Conservation (phyloP, 1,284 basidiomycete species). For the Cystobasidium slooffiae region DNA sequence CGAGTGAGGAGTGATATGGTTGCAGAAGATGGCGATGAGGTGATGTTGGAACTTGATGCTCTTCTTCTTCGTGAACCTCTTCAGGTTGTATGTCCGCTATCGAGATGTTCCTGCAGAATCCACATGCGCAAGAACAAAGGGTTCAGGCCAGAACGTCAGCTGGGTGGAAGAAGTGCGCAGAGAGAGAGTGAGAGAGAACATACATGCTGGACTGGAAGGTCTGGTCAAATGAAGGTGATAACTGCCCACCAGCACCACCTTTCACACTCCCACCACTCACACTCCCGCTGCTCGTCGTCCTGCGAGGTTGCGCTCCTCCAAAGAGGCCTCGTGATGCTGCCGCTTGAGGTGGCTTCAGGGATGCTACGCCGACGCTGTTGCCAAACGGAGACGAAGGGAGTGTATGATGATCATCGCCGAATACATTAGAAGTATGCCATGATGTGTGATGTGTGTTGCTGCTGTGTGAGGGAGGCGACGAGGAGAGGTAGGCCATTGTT, state of each 20-base stretch:
- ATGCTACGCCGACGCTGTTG: not conserved
- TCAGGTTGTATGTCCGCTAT: constrained; percentile 6
- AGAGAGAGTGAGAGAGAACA: not conserved
- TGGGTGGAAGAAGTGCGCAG: not conserved
- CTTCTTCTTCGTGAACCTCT: not conserved
- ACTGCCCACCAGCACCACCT: constrained; percentile 2
- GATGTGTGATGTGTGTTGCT: not conserved
- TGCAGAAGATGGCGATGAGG: not conserved
- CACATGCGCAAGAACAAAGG: not conserved
- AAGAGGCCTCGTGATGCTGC: constrained; percentile 12
- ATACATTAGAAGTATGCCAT: constrained; percentile 18
- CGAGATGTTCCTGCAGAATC: constrained; percentile 27
- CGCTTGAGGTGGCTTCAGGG: constrained; percentile 20
- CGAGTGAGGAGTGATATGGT: not conserved
- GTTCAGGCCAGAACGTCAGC: not conserved
- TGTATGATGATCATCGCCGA: not conserved
- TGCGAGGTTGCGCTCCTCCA: constrained; percentile 11
- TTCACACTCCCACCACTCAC: not conserved
- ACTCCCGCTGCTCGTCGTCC: constrained; percentile 13
- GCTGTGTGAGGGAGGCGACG: constrained; percentile 18
- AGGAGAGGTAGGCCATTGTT: constrained; percentile 33
- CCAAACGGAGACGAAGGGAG: constrained; percentile 21
- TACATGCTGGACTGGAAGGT: constrained; percentile 33
- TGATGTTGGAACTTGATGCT: not conserved
- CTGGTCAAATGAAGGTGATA: constrained; percentile 30